Conservation (phyloP, 2,329 filamentous ascomycete species). For the Hymenoscyphus fructigenus region DNA sequence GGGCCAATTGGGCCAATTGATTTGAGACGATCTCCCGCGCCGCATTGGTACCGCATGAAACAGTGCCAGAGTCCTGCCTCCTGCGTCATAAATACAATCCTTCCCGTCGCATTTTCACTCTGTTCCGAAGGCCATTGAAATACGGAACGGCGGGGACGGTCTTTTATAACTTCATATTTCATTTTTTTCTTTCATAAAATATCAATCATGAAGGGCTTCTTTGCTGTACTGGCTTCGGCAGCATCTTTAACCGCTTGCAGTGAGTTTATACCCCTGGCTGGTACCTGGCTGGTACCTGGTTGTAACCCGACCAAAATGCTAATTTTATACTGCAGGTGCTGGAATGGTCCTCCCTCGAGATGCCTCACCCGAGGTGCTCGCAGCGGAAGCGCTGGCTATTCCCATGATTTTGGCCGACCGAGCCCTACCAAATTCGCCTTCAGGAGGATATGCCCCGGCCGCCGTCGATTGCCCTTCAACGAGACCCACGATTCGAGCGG, state of each 20-base stretch:
- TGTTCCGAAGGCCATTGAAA: not conserved
- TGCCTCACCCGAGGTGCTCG: constrained; percentile 26
- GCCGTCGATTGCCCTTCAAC: constrained; percentile 65
- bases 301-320: not conserved
- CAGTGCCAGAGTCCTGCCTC: not conserved
- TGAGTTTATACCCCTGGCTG: not conserved
- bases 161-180: not conserved
- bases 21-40: not conserved
- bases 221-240: constrained; percentile 13
- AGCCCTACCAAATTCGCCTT: constrained; percentile 36
- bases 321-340: constrained; percentile 1
- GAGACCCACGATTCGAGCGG: constrained; percentile 68
- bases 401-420: constrained; percentile 27
- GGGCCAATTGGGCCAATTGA: not conserved
- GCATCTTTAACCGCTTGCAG: constrained; percentile 10
- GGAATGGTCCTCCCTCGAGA: constrained; percentile 26
- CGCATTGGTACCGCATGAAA: constrained; percentile 2
- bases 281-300: not conserved
- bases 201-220: constrained; percentile 9
- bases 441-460: constrained; percentile 71
- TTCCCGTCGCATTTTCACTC: not conserved
- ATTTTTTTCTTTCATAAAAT: not conserved
- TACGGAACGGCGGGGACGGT: not conserved
- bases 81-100: constrained; percentile 4
- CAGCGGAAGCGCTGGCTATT: constrained; percentile 28